Evolutionary conservation across 495 filamentous ascomycete genomes (phyloP).

Genomic region (Penicillium paradoxum): DNA sequence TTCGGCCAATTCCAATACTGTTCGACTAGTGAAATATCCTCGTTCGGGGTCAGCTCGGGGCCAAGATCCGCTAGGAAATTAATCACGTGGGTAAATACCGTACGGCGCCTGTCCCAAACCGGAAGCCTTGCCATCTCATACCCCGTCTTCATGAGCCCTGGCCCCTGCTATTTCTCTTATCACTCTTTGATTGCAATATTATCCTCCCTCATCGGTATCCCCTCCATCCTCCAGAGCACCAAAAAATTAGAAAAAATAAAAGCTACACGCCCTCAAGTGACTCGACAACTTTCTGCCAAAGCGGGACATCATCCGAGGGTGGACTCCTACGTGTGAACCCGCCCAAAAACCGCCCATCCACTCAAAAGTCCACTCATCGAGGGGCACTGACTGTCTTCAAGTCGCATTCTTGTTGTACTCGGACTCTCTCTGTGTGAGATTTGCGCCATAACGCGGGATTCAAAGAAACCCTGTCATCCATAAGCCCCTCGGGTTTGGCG

Average conservation of each 20-base stretch:
- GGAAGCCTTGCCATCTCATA: conserved; percentile 19
- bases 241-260: conserved; percentile 2
- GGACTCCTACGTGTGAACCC: conserved; percentile 29
- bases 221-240: background rate
- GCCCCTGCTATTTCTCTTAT: conserved; percentile 8
- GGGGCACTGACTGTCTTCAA: conserved; percentile 34
- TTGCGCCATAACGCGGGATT: conserved; percentile 39
- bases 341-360: conserved; percentile 34
- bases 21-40: background rate
- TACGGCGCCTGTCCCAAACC: conserved; percentile 22
- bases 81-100: conserved; percentile 25
- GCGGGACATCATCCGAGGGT: conserved; percentile 45
- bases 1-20: background rate
- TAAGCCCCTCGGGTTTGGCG: conserved; percentile 41
- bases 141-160: conserved; percentile 5
- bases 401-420: conserved; percentile 36
- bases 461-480: conserved; percentile 26
- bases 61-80: background rate
- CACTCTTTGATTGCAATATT: background rate
- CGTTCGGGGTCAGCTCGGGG: background rate
- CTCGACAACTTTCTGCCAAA: conserved; percentile 21
- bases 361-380: conserved; percentile 39
- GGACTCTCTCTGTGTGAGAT: conserved; percentile 36
- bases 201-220: background rate
- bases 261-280: conserved; percentile 9